A percentile compares a stretch with the other conserved stretches of the same genome.
phyloP scores from a whole-genome alignment of 768 basidiomycete species.

The Lactarius sanguifluus region DNA sequence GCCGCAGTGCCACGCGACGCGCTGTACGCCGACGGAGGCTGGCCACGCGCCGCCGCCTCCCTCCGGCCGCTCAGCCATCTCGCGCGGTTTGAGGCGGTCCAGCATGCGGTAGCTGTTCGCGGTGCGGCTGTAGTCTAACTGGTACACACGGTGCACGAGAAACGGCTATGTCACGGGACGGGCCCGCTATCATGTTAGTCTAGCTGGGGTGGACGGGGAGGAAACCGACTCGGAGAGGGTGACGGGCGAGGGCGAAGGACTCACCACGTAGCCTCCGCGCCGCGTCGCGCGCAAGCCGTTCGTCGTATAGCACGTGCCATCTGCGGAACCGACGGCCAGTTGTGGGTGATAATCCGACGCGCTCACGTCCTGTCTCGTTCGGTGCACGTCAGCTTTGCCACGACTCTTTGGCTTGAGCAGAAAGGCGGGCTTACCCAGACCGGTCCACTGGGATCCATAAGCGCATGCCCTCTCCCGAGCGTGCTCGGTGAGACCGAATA shows the following conservation, averaged over 20 bases:
- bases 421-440: conserved; percentile 67
- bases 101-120: conserved; percentile 80
- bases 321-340: conserved; percentile 76
- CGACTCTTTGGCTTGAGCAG: neutral
- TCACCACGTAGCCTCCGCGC: conserved; percentile 68
- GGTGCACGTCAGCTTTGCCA: neutral
- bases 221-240: too few species aligned
- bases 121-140: conserved; percentile 82
- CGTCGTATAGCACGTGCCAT: conserved; percentile 77
- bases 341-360: conserved; percentile 88
- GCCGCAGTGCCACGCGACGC: conserved; percentile 78
- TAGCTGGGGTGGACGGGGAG: neutral
- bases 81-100: conserved; percentile 78
- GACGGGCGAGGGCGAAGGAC: conserved; percentile 33
- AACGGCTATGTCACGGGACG: conserved; percentile 53
- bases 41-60: conserved; percentile 67
- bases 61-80: conserved; percentile 49
- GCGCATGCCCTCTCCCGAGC: conserved; percentile 68
- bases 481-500: conserved; percentile 71
- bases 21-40: conserved; percentile 71
- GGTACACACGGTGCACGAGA: conserved; percentile 76
- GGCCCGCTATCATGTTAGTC: neutral
- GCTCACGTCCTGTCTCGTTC: conserved; percentile 53
- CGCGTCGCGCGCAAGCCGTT: conserved; percentile 67
- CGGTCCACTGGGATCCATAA: conserved; percentile 75